Evolutionary conservation across 2,329 filamentous ascomycete species (phyloP).

Genomic region (Lachnellula cervina): DNA sequence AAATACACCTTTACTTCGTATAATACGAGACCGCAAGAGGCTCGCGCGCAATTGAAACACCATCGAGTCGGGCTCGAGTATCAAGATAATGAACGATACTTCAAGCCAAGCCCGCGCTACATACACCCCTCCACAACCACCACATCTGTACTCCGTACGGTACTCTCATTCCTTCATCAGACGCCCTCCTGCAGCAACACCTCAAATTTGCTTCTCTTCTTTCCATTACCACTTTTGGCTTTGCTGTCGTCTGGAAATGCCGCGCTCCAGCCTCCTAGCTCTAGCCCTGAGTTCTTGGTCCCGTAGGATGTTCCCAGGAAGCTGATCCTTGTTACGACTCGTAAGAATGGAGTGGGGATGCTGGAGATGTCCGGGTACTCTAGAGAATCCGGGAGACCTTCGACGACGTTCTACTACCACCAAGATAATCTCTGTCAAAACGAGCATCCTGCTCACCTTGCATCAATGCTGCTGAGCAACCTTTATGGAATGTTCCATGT

Average conservation of each 20-base stretch:
- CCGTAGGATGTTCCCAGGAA: neutral
- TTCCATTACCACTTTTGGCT: neutral
- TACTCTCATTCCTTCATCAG: neutral
- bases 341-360: too few relatives aligned
- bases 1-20: neutral
- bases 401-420: too few relatives aligned
- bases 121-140: neutral
- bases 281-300: neutral
- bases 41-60: neutral
- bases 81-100: neutral
- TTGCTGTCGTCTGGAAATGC: neutral
- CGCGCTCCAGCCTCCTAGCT: neutral
- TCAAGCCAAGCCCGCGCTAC: too few relatives aligned
- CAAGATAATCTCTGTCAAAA: too few relatives aligned
- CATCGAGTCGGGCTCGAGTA: neutral
- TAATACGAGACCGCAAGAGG: too few relatives aligned
- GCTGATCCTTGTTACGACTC: neutral
- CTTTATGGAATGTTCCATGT: neutral
- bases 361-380: too few relatives aligned
- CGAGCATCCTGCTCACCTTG: neutral
- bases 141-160: neutral
- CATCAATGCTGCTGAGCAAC: neutral
- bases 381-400: too few relatives aligned
- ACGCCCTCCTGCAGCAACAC: neutral
- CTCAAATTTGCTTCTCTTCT: neutral